Conservation (phyloP, 2,329 filamentous ascomycete species). For the Aureobasidium sp. region DNA sequence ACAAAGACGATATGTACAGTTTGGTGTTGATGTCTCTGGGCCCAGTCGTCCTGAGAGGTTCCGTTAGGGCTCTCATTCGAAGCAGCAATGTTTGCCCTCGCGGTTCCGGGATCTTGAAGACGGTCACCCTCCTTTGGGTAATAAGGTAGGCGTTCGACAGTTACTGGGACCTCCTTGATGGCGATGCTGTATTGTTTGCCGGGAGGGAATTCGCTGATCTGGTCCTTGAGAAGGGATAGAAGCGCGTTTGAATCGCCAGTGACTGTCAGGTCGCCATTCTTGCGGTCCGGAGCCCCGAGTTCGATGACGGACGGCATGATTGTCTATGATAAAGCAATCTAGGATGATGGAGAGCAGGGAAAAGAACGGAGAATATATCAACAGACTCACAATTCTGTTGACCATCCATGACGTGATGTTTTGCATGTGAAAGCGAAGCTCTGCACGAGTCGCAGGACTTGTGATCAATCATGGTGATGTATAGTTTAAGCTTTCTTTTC, state of each 20-base stretch:
- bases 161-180: conserved; percentile 20
- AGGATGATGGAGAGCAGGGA: neutral
- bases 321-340: neutral
- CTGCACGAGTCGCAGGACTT: neutral
- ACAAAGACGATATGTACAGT: conserved; percentile 20
- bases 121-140: conserved; percentile 19
- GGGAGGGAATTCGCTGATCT: conserved; percentile 4
- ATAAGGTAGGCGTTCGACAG: conserved; percentile 22
- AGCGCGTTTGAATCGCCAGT: neutral
- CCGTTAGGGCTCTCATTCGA: conserved; percentile 36
- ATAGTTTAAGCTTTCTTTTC: neutral
- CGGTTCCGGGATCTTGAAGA: conserved; percentile 30
- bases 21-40: conserved; percentile 33
- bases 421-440: neutral
- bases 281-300: neutral
- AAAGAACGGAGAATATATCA: neutral
- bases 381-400: neutral
- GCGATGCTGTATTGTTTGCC: conserved; percentile 19
- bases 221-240: neutral
- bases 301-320: neutral
- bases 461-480: neutral
- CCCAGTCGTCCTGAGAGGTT: conserved; percentile 34
- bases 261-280: neutral
- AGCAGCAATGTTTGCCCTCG: conserved; percentile 37
- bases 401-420: neutral